phyloP scores from a whole-genome alignment of 345 rosid genomes.

The Atalantia buxifolia region DNA sequence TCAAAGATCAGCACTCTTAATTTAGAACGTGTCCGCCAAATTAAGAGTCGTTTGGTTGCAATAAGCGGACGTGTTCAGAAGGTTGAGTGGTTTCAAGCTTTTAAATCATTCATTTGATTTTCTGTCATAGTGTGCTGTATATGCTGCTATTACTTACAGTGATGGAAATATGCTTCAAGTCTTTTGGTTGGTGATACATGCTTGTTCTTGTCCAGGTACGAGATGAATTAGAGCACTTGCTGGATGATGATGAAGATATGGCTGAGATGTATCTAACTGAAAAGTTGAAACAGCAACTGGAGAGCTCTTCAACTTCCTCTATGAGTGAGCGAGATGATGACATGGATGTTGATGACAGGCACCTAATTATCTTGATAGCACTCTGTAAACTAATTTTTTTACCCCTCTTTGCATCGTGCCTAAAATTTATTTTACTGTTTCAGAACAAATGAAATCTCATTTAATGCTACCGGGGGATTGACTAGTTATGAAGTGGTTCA shows the following conservation, averaged over 20 bases:
- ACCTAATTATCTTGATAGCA: not conserved
- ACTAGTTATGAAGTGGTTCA: constrained; percentile 36
- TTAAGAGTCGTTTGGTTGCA: constrained; percentile 66
- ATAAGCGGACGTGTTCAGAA: constrained; percentile 66
- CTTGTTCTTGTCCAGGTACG: constrained; percentile 54
- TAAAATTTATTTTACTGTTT: constrained; percentile 5
- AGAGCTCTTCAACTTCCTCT: constrained; percentile 58
- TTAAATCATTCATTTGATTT: not conserved
- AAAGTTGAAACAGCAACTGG: constrained; percentile 58
- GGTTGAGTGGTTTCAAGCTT: constrained; percentile 30
- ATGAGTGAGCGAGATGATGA: constrained; percentile 47
- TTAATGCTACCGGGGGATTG: constrained; percentile 30
- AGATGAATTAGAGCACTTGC: constrained; percentile 84
- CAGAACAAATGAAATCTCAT: constrained; percentile 53
- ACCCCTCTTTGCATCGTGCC: not conserved
- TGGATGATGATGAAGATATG: constrained; percentile 97
- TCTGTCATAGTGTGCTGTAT: not conserved
- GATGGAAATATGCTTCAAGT: not conserved
- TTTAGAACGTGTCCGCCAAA: constrained; percentile 64
- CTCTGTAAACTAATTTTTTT: not conserved
- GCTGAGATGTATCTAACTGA: constrained; percentile 96
- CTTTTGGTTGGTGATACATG: not conserved
- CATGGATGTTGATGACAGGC: constrained; percentile 60
- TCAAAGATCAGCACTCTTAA: constrained; percentile 73
- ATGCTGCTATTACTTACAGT: not conserved